A percentile compares a stretch with the other conserved stretches of the same genome.
These are phyloP conservation scores for Epicoccum nigrum DNA, from an alignment of 2,329 filamentous ascomycete species.

Conservation along the genomic window DNA sequence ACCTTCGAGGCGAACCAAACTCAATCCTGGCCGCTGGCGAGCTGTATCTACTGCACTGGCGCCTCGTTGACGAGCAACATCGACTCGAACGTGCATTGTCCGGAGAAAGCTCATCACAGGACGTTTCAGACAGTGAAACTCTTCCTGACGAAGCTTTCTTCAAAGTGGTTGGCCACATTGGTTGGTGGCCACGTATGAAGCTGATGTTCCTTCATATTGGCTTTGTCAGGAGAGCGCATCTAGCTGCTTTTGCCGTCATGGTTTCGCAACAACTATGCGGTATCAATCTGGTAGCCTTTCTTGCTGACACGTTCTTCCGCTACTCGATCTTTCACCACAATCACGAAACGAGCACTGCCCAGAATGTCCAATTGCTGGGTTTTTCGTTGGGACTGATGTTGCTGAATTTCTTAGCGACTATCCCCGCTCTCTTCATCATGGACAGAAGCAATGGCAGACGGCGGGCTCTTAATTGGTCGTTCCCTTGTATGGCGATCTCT, in stretches of 20 bases:
- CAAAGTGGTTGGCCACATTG: not conserved
- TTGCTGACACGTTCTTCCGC: conserved; percentile 8
- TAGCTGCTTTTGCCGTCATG: conserved; percentile 4
- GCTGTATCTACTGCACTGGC: not conserved
- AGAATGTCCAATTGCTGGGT: not conserved
- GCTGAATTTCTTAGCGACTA: not conserved
- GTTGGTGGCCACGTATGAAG: not conserved
- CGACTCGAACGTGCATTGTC: not conserved
- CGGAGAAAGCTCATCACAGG: not conserved
- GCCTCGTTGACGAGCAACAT: conserved; percentile 4
- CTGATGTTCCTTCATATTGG: not conserved
- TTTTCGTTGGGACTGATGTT: not conserved
- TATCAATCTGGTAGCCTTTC: conserved; percentile 6
- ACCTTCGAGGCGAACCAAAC: not conserved
- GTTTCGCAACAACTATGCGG: conserved; percentile 9
- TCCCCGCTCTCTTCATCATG: conserved; percentile 1
- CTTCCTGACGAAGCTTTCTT: not conserved
- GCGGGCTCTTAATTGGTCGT: not conserved
- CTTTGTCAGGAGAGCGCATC: not conserved
- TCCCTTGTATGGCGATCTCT: conserved; percentile 3
- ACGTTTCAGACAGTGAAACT: too few relatives aligned
- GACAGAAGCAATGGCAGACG: not conserved
- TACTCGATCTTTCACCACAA: conserved; percentile 1
- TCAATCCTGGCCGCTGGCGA: conserved; percentile 3
- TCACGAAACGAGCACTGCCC: not conserved